These are phyloP conservation scores for Staphylotrichum tortipilum DNA, from an alignment of 495 filamentous ascomycete genomes.

Conservation along the genomic window DNA sequence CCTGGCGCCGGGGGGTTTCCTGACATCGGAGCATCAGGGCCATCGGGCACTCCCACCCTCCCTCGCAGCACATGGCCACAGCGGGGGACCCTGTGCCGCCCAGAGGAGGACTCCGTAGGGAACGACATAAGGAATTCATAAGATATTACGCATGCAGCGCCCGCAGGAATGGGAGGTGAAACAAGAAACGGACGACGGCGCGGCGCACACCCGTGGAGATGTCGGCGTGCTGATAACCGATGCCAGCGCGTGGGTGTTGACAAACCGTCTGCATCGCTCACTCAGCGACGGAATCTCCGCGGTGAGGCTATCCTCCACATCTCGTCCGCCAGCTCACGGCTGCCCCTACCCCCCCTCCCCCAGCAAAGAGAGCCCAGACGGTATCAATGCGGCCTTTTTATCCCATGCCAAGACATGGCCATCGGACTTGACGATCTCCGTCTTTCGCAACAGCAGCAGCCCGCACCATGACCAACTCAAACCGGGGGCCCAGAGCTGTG, in stretches of 20 bases:
- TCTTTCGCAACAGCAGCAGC: background rate
- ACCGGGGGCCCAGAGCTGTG: background rate
- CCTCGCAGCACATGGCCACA: no score
- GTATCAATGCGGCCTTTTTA: conserved; percentile 1
- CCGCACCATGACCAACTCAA: background rate
- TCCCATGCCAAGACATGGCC: background rate
- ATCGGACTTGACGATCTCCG: background rate
- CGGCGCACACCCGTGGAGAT: conserved; percentile 3
- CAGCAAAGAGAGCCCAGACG: no score
- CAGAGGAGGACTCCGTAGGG: background rate
- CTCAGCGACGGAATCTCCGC: conserved; percentile 2
- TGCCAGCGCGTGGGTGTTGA: background rate
- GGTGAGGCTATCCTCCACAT: conserved; percentile 3
- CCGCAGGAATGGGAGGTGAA: background rate
- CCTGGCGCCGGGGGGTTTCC: background rate
- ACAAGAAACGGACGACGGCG: background rate
- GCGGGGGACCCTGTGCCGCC: no score
- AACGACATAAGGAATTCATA: no score
- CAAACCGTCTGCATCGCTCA: background rate
- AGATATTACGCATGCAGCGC: background rate
- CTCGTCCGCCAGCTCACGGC: no score
- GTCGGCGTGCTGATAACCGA: background rate
- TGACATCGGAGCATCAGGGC: conserved; percentile 2
- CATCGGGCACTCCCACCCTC: no score
- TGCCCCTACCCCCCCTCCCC: background rate